These are phyloP conservation scores for Bruguiera parviflora DNA, from an alignment of 345 rosid species.

Conservation along the genomic window DNA sequence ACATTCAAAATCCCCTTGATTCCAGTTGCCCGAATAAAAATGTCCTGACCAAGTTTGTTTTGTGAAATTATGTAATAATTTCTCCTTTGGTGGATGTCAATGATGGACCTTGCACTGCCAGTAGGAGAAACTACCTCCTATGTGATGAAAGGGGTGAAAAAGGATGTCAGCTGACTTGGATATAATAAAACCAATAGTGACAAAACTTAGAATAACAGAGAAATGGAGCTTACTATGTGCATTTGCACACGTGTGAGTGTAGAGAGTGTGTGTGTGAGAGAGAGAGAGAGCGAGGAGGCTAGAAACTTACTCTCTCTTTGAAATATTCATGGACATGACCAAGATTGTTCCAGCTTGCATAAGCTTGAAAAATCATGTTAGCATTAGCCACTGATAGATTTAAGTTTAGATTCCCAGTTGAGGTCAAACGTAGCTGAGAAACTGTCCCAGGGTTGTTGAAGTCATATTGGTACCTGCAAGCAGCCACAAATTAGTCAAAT, in stretches of 20 bases:
- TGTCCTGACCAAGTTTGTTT: conserved; percentile 94
- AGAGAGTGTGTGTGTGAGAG: not conserved
- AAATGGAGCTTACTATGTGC: too few species aligned
- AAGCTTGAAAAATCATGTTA: conserved; percentile 95
- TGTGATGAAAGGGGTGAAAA: conserved; percentile 8
- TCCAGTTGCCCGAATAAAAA: conserved; percentile 72
- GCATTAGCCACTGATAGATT: conserved; percentile 79
- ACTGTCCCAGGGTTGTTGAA: conserved; percentile 67
- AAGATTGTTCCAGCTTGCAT: conserved; percentile 92
- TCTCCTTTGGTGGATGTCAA: conserved; percentile 68
- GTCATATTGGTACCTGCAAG: conserved; percentile 78
- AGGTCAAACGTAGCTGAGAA: conserved; percentile 77
- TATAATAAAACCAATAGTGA: not conserved
- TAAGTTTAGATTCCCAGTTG: conserved; percentile 72
- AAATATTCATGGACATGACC: conserved; percentile 46
- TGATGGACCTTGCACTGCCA: conserved; percentile 50
- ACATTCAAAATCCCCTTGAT: conserved; percentile 51
- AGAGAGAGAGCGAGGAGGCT: conserved; percentile 1
- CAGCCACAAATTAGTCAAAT: conserved; percentile 19
- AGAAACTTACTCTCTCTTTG: conserved; percentile 42
- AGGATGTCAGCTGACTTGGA: conserved; percentile 12
- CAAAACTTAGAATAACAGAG: not conserved
- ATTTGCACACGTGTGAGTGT: too few species aligned
- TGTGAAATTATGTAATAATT: conserved; percentile 77
- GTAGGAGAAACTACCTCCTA: conserved; percentile 55